Evolutionary conservation across 2,329 filamentous ascomycete species (phyloP), one percentile per base, ranked within the genome.

Genomic region (Onygenales sp.): DNA sequence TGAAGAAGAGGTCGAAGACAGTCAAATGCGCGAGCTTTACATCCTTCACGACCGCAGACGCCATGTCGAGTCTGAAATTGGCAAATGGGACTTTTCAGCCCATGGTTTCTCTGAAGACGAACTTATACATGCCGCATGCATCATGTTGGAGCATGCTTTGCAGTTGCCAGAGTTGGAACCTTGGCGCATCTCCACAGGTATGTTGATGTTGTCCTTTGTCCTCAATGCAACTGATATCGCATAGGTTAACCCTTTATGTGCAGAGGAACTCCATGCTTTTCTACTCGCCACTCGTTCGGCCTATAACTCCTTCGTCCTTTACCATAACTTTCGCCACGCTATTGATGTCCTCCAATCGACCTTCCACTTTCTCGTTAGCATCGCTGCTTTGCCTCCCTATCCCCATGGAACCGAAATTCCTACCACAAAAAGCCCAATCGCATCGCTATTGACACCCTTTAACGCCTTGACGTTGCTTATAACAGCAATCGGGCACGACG

Each of bases 291-390:
- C 90, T 64, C 86, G 92, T 57, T 84, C 86, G 47, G 89, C 93
- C n/a, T 98, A 98, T 74, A 97, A 97, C 69, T 87, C 83, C 55
- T 95, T 95, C 68, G 90, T 96, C 38, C 87, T 92, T 21, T 98
- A 97, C 66, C 93, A 98, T 75, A 98, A 98, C 71, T 98, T 97
- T 69, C 87, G 92, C 52, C 93, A 98, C 70, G 93, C 95, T 21
- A 86, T 96, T 57, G 93, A 98, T 70, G 93, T 98, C 32, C 78
- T 97, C 51, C 92, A 97, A 69, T 94, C 92, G 1, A 83, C 90
- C 3, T 97, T 96, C 68, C 84, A 86, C 72, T 95, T 96, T 66
- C 80, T 97, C 5, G 78, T 96, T 53, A 82, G 83, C 58, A 84
- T 95, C 50, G 87, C 89, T 54, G 82, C 83, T 36, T 74, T 94